Base-by-base conservation (phyloP, 768 basidiomycete genomes). In the Calocera viscosa region DNA sequence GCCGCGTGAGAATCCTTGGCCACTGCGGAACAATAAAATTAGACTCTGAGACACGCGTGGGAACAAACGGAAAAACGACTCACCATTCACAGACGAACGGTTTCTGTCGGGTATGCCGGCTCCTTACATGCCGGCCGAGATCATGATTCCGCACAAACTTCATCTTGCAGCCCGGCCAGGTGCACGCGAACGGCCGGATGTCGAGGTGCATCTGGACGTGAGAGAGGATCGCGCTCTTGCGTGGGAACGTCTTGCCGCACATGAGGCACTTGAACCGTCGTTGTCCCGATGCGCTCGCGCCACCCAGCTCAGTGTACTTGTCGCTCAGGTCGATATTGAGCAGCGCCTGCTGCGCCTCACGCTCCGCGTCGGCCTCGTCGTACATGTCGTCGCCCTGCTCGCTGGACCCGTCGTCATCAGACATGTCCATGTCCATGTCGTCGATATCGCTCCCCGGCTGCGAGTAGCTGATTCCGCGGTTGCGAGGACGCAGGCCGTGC, bases 231-330 rank as follows among this genome's bases (percentile, higher is more conserved):
- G 53, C 53, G 30, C 53, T 60, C 30, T 60, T 60, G 14, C 53
- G 24, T 19, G 53, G 53, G 53, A 60, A 60, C 30, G 53, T 60
- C 53, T 60, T 60, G 53, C 53, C 53, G 53, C 53, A 60, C 53
- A 60, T 60, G 26, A 60, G 53, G 30, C 53, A 60, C 30, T 60
- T 60, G 53, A 60, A 60, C 53, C 53, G 53, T 32, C 53, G 14
- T 26, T 60, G 53, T 5, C 53, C 53, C 22, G 53, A 5, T 26
- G 53, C 53, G 30, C 53, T 19, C 14, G 53, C 53, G 7, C 53
- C 53, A 19, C 53, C 53, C 11, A 60, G 53, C 30, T 60, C 53
- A 10, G 53, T 60, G 53, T 60, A 60, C 30, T 60, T 60, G 53
- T 60, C 53, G 30, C 53, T 60, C 53, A 60, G 53, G 19, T 60